phyloP scores from a whole-genome alignment of 139 green algal species.

The Chlorella sp. region DNA sequence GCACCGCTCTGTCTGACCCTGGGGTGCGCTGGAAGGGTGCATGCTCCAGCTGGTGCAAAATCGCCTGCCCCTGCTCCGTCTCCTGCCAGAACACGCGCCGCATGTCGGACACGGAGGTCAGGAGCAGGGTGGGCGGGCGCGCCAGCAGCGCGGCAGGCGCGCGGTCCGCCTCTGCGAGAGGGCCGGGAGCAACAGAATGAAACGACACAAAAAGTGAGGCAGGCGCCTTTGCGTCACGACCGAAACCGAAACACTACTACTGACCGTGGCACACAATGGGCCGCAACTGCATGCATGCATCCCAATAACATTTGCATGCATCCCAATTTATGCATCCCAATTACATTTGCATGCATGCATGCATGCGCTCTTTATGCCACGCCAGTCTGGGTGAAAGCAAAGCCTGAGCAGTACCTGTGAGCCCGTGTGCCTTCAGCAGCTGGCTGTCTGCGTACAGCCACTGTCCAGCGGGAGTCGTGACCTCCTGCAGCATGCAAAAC shows the following conservation, averaged over 20 bases:
- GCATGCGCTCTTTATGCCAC: background rate
- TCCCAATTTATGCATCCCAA: too few relatives aligned
- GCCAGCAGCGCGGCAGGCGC: constrained; percentile 10
- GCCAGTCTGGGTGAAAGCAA: background rate
- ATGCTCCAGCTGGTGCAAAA: constrained; percentile 34
- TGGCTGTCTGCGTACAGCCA: constrained; percentile 35
- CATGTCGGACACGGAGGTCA: constrained; percentile 35
- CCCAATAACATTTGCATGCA: too few relatives aligned
- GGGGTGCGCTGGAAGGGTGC: background rate
- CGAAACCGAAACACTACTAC: background rate
- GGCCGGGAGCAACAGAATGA: background rate
- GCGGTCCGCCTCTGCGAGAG: background rate
- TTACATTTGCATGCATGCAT: too few relatives aligned
- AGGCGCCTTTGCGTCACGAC: background rate
- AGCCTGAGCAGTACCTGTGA: background rate
- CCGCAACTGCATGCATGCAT: background rate
- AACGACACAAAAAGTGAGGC: background rate
- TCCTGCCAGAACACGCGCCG: constrained; percentile 28
- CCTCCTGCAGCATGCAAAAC: constrained; percentile 40
- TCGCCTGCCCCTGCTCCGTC: background rate
- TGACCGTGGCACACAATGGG: too few relatives aligned
- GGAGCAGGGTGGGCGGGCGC: constrained; percentile 14
- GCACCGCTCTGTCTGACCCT: background rate
- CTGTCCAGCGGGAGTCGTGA: constrained; percentile 44
- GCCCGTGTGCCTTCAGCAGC: constrained; percentile 24